Evolutionary conservation across 768 basidiomycete genomes (phyloP).

Genomic region (Favolaschia claudopus): DNA sequence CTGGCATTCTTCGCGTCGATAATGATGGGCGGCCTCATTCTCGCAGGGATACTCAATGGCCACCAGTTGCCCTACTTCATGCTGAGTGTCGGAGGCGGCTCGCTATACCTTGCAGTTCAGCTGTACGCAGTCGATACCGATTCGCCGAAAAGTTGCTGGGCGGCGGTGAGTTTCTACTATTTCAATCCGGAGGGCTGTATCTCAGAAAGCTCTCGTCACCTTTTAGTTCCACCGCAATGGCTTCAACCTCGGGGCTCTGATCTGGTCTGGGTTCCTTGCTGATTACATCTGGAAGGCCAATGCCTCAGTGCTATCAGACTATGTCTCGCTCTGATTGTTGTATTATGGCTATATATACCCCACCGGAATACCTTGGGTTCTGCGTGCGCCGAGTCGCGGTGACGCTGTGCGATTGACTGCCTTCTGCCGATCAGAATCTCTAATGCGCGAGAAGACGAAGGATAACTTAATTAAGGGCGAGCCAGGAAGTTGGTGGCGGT

Average conservation of each 20-base stretch:
- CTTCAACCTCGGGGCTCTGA: constrained; percentile 24
- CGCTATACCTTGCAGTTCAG: constrained; percentile 26
- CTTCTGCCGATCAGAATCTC: too few relatives aligned
- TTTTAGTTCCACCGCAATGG: constrained; percentile 29
- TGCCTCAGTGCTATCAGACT: background rate
- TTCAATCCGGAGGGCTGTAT: background rate
- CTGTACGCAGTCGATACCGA: constrained; percentile 25
- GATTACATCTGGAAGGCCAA: constrained; percentile 24
- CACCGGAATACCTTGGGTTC: too few relatives aligned
- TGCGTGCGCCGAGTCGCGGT: too few relatives aligned
- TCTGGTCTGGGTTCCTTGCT: constrained; percentile 24
- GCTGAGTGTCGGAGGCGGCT: constrained; percentile 23
- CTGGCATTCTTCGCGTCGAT: constrained; percentile 47
- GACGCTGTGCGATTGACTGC: too few relatives aligned
- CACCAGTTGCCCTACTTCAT: constrained; percentile 29
- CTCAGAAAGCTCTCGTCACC: background rate
- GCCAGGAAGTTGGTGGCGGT: too few relatives aligned
- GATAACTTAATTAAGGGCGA: too few relatives aligned
- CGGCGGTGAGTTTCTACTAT: constrained; percentile 11
- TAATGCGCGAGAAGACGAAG: too few relatives aligned
- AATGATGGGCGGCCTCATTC: constrained; percentile 32
- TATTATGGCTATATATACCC: background rate
- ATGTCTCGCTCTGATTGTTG: background rate
- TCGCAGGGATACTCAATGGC: constrained; percentile 35
- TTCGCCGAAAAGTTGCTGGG: constrained; percentile 28